phyloP scores from a whole-genome alignment of 495 filamentous ascomycete genomes.

The Neohortaea acidophila region DNA sequence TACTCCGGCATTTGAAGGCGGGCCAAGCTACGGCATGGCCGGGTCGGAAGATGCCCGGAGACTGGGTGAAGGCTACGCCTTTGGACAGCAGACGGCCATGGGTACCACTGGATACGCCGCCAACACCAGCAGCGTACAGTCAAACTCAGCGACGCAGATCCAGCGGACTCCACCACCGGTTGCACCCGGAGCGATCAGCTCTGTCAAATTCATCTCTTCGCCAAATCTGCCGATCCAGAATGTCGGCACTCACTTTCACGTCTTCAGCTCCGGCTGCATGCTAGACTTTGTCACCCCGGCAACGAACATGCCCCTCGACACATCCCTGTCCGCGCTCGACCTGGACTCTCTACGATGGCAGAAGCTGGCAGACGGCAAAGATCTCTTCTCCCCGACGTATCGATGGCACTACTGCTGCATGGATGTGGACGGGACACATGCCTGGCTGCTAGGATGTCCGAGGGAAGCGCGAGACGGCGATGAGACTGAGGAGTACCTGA shows the following conservation, averaged over 20 bases:
- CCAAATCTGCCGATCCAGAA: conserved; percentile 74
- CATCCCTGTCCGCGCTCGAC: conserved; percentile 76
- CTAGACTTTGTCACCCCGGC: conserved; percentile 89
- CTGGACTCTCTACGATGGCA: conserved; percentile 79
- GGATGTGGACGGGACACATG: conserved; percentile 83
- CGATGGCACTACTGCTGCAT: conserved; percentile 96
- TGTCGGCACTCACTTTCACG: conserved; percentile 83
- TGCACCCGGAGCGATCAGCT: conserved; percentile 79
- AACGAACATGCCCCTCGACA: conserved; percentile 71
- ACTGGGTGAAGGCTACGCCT: conserved; percentile 11
- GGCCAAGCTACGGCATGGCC: conserved; percentile 47
- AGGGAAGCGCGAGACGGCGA: conserved; percentile 44
- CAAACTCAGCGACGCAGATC: conserved; percentile 30
- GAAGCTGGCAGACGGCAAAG: conserved; percentile 78
- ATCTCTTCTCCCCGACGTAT: conserved; percentile 75
- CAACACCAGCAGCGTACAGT: conserved; percentile 76
- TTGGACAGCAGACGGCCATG: conserved; percentile 16
- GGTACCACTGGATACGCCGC: conserved; percentile 67
- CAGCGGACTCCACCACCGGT: conserved; percentile 54
- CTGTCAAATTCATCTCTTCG: conserved; percentile 75
- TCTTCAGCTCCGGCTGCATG: conserved; percentile 81
- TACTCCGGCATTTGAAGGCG: conserved; percentile 65
- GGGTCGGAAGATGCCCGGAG: conserved; percentile 36
- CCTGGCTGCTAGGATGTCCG: conserved; percentile 86
- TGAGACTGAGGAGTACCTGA: conserved; percentile 69